These are phyloP conservation scores for Rhizopus arrhizus DNA, from an alignment of 371 early-diverging fungal genomes.

Conservation along the genomic window DNA sequence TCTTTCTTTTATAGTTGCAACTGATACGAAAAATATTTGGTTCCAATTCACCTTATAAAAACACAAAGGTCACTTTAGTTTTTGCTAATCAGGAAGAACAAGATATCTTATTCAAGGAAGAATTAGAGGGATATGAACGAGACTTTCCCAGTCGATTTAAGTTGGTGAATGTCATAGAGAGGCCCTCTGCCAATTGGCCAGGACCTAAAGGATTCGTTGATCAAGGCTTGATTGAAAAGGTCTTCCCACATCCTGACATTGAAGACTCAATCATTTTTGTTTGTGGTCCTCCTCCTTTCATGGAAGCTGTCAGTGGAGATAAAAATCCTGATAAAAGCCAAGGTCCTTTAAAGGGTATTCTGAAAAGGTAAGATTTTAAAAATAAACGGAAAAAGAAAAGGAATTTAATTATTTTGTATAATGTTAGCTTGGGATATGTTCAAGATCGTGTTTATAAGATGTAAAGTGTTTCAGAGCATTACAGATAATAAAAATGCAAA, in stretches of 20 bases:
- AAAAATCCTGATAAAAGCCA: constrained; percentile 85
- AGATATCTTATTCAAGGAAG: constrained; percentile 85
- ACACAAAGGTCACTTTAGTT: constrained; percentile 81
- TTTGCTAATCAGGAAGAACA: constrained; percentile 84
- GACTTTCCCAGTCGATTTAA: constrained; percentile 76
- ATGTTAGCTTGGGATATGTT: constrained; percentile 10
- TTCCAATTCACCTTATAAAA: constrained; percentile 65
- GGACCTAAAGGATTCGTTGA: constrained; percentile 72
- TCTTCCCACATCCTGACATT: constrained; percentile 61
- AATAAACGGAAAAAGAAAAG: background rate
- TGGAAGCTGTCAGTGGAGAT: constrained; percentile 77
- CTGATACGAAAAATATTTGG: constrained; percentile 67
- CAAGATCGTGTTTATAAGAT: constrained; percentile 27
- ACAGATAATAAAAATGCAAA: too few relatives aligned
- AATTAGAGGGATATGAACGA: constrained; percentile 72
- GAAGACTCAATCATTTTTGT: constrained; percentile 73
- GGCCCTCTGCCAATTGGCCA: constrained; percentile 62
- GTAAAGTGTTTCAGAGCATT: constrained; percentile 6
- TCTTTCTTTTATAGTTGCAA: constrained; percentile 39
- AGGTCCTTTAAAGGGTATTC: constrained; percentile 79
- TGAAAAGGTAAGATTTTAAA: constrained; percentile 63
- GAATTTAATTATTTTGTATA: background rate
- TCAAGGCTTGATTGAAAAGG: constrained; percentile 64
- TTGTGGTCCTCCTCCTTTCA: constrained; percentile 88
- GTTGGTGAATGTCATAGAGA: constrained; percentile 81